A percentile compares a stretch with the other conserved stretches of the same genome.
These are phyloP conservation scores for Microcyclosporella mali DNA, from an alignment of 2,329 filamentous ascomycete genomes.

Conservation along the genomic window DNA sequence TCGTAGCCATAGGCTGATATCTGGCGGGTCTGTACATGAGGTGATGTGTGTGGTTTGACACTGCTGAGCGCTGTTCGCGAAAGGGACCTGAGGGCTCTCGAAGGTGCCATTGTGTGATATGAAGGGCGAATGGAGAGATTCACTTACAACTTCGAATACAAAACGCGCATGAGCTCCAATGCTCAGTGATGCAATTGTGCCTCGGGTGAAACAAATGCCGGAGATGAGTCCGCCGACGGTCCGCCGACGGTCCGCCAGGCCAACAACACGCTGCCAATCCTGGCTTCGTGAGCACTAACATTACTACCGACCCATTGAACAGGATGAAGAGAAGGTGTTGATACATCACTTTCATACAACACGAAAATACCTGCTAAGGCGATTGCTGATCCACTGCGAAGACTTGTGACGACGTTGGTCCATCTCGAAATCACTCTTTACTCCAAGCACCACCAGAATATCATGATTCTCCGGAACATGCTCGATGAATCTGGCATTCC, in stretches of 20 bases:
- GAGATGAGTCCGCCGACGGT: too few relatives aligned
- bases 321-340: too few relatives aligned
- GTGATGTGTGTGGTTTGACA: constrained; percentile 1
- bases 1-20: constrained; percentile 69
- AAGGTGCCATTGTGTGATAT: constrained; percentile 18
- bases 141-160: too few relatives aligned
- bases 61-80: constrained; percentile 2
- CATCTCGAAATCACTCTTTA: neutral
- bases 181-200: too few relatives aligned
- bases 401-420: neutral
- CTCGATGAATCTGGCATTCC: constrained; percentile 1
- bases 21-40: constrained; percentile 31
- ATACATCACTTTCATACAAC: neutral
- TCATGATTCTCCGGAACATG: neutral
- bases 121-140: neutral
- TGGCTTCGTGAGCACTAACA: too few relatives aligned
- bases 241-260: too few relatives aligned
- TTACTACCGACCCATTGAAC: too few relatives aligned
- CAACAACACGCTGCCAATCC: too few relatives aligned
- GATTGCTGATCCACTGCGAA: neutral
- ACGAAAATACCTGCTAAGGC: neutral
- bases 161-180: too few relatives aligned
- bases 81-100: constrained; percentile 16
- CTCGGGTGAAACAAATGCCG: too few relatives aligned
- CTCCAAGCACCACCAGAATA: neutral